phyloP scores from a whole-genome alignment of 331 rosid species.

The Acacia pycnantha region DNA sequence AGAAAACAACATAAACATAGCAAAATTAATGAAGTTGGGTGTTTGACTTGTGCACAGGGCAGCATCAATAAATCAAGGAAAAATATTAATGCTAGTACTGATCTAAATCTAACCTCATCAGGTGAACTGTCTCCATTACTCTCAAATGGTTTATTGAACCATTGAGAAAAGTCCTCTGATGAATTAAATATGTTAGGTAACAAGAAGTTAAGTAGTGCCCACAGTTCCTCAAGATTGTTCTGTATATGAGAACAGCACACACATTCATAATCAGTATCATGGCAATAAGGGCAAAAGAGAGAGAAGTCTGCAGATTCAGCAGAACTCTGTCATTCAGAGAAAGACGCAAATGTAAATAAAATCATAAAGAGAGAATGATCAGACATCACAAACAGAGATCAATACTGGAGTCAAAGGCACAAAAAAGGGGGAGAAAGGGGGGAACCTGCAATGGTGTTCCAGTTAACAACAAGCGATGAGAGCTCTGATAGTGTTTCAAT shows the following conservation, averaged over 20 bases:
- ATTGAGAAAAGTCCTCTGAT: constrained; percentile 95
- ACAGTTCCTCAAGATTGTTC: constrained; percentile 79
- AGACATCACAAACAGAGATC: constrained; percentile 27
- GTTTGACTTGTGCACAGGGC: not conserved
- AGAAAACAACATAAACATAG: constrained; percentile 19
- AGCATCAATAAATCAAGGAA: constrained; percentile 13
- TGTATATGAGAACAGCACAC: constrained; percentile 29
- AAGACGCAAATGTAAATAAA: not conserved
- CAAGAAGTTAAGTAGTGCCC: constrained; percentile 98
- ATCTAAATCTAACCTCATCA: constrained; percentile 67
- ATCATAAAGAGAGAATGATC: not conserved
- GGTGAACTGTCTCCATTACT: constrained; percentile 89
- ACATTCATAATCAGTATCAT: constrained; percentile 1
- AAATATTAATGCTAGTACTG: not conserved
- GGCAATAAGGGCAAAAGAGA: not conserved
- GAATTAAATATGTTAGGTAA: constrained; percentile 97
- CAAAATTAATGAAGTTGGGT: constrained; percentile 24
- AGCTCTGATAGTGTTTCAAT: constrained; percentile 88
- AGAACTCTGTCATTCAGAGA: constrained; percentile 22
- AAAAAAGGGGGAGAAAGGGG: not conserved
- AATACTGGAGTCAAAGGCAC: constrained; percentile 27
- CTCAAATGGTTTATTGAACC: constrained; percentile 99
- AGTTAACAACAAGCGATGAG: constrained; percentile 95
- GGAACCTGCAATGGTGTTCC: constrained; percentile 97
- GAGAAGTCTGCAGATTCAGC: not conserved